Base-by-base conservation (phyloP, 2,329 filamentous ascomycete species). In the Fusarium lyarnte region DNA sequence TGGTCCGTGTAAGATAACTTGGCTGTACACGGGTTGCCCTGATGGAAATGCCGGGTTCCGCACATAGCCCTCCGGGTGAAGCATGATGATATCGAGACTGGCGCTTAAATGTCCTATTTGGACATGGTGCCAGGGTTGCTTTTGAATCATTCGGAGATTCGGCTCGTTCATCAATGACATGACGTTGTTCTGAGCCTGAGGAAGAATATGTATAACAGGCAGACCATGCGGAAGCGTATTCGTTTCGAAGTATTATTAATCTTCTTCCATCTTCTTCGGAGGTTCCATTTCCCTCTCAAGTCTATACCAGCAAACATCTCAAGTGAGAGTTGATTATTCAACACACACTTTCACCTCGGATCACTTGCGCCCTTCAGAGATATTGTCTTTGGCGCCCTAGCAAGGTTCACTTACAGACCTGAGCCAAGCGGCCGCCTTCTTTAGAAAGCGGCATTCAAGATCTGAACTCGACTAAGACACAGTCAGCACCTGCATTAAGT, bases 1-100 rank as follows among this genome's bases (percentile, higher is more conserved):
- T 33, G 53, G 36, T 62, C 46, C 55, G 49, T 58, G 70, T 51
- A 51, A 64, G 54, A 73, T 41, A 36, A 36, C 65, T 70, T 72
- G 46, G 55, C 51, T 55, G 25, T 58, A 36, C 21, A 63, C 42
- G 10, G 33, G 36, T 33, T 51, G 47, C 36, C 11, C 41, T 23
- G 51, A 38, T 29, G 17, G 41, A 27, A 23, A 31, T 54, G 47
- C 49, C 46, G 63, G 31, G 43, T 36, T 33, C 42, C 55, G 46
- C 35, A 27, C 58, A 36, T 45, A 68, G 51, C 64, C 58, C 52
- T 69, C 42, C 46, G 53, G 51, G 35, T 60, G 54, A 39, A 33
- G 55, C 36, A 58, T 17, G 41, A 70, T 58, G 51, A 31, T 36
- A 65, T 35, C 47, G 42, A 57, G 5, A 33, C 42, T 31, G 51